These are phyloP conservation scores for Sphaerosporella brunnea DNA, from an alignment of 495 filamentous ascomycete genomes.

Conservation along the genomic window DNA sequence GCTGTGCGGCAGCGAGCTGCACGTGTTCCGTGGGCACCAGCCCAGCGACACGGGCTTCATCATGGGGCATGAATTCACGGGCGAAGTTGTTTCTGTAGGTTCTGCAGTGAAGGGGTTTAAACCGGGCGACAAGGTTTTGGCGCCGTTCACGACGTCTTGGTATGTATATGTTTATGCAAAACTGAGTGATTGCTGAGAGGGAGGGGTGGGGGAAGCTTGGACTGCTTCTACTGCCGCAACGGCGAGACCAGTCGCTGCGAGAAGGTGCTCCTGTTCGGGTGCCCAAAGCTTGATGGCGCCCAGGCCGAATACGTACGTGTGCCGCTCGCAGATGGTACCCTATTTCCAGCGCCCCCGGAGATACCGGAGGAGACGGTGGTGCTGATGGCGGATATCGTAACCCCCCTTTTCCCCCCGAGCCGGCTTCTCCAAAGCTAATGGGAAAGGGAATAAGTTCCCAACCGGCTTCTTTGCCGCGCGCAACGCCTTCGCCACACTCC, in stretches of 20 bases:
- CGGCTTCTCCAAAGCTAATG: not conserved
- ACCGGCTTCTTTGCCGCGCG: slow-evolving; percentile 81
- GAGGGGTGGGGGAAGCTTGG: slow-evolving; percentile 33
- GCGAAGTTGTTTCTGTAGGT: slow-evolving; percentile 52
- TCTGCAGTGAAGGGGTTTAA: slow-evolving; percentile 47
- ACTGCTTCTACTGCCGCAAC: slow-evolving; percentile 81
- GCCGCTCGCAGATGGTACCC: slow-evolving; percentile 68
- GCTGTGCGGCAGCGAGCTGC: slow-evolving; percentile 84
- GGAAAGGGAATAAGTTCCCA: slow-evolving; percentile 32
- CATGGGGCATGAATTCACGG: slow-evolving; percentile 75
- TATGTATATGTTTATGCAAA: slow-evolving; percentile 29
- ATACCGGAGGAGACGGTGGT: slow-evolving; percentile 64
- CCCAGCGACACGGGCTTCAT: slow-evolving; percentile 44
- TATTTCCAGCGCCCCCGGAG: slow-evolving; percentile 54
- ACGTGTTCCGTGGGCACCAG: slow-evolving; percentile 74
- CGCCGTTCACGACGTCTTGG: slow-evolving; percentile 79
- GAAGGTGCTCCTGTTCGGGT: slow-evolving; percentile 60
- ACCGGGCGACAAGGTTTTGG: slow-evolving; percentile 61
- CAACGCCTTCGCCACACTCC: slow-evolving; percentile 58
- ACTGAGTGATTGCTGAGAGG: not conserved
- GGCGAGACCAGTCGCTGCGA: slow-evolving; percentile 69
- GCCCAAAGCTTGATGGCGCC: slow-evolving; percentile 54
- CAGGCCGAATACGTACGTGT: slow-evolving; percentile 86
- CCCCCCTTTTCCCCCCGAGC: not conserved
- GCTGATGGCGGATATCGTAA: slow-evolving; percentile 67